Percentiles rank a stretch among this genome's conserved stretches.
These are phyloP conservation scores for Mycena sanguinolenta DNA, from an alignment of 768 basidiomycete genomes.

Conservation along the genomic window DNA sequence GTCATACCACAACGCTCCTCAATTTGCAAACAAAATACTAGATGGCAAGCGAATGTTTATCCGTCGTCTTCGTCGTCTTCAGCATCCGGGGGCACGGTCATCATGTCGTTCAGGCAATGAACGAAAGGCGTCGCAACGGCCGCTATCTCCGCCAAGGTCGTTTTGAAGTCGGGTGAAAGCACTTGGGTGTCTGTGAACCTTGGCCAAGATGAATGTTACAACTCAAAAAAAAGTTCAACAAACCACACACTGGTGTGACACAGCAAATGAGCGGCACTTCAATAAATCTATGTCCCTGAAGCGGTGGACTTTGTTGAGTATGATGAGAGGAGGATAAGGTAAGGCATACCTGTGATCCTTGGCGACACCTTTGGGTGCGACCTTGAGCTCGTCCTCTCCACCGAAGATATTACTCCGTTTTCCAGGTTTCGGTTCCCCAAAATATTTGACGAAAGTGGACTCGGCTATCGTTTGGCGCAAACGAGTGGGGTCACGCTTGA, in stretches of 20 bases:
- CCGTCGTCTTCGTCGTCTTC: constrained; percentile 43
- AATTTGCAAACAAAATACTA: too few species aligned
- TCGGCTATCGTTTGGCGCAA: constrained; percentile 77
- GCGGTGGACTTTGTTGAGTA: constrained; percentile 8
- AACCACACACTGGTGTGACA: constrained; percentile 67
- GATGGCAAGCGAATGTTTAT: not conserved
- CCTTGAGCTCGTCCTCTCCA: constrained; percentile 87
- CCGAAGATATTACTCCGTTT: constrained; percentile 86
- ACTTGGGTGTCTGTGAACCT: constrained; percentile 87
- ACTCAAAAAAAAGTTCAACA: constrained; percentile 8
- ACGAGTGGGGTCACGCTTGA: constrained; percentile 70
- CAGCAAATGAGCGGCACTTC: constrained; percentile 84
- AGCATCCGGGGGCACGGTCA: constrained; percentile 63
- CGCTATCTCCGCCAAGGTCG: constrained; percentile 68
- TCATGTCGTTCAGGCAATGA: constrained; percentile 83
- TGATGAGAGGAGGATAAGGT: constrained; percentile 14
- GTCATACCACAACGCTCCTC: constrained; percentile 18
- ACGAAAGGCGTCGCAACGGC: constrained; percentile 80
- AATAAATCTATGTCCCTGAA: constrained; percentile 91
- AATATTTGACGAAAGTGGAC: constrained; percentile 80
- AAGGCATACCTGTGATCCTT: constrained; percentile 81
- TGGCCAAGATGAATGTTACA: constrained; percentile 26
- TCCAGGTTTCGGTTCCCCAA: constrained; percentile 80
- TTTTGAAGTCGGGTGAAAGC: constrained; percentile 72
- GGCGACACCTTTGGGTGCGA: constrained; percentile 89